These are phyloP conservation scores for Hemileia vastatrix DNA, from an alignment of 1,284 basidiomycete genomes.

Conservation along the genomic window DNA sequence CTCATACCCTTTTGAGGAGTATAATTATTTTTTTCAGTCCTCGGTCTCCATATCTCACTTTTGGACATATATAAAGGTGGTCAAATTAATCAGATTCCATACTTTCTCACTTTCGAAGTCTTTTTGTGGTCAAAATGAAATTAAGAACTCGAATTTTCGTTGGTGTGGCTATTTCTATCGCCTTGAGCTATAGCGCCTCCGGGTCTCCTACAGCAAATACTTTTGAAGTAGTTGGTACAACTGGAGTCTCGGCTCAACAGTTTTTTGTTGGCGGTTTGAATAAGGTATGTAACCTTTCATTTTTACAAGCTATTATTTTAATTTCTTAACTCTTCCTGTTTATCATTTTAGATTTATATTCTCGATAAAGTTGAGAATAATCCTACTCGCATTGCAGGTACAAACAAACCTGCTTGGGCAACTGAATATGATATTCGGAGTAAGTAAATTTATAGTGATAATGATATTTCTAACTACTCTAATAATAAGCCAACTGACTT, in stretches of 20 bases:
- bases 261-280: constrained; percentile 25
- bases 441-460: neutral
- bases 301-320: neutral
- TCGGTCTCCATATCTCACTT: too few relatives aligned
- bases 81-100: too few relatives aligned
- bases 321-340: neutral
- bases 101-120: too few relatives aligned
- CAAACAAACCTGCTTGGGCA: constrained; percentile 22
- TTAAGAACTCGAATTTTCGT: too few relatives aligned
- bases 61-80: too few relatives aligned
- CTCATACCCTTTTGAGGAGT: too few relatives aligned
- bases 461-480: neutral
- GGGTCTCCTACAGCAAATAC: constrained; percentile 26
- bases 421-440: constrained; percentile 21
- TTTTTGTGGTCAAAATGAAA: too few relatives aligned
- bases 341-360: constrained; percentile 36
- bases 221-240: constrained; percentile 28
- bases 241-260: constrained; percentile 29
- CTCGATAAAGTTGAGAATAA: constrained; percentile 47
- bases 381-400: constrained; percentile 24
- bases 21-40: too few relatives aligned
- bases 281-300: constrained; percentile 9
- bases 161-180: too few relatives aligned
- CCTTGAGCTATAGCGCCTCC: neutral
- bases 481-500: neutral